Evolutionary conservation across 2,329 filamentous ascomycete species (phyloP), one percentile per base, ranked within the genome.

Genomic region (Fusarium multiceps): DNA sequence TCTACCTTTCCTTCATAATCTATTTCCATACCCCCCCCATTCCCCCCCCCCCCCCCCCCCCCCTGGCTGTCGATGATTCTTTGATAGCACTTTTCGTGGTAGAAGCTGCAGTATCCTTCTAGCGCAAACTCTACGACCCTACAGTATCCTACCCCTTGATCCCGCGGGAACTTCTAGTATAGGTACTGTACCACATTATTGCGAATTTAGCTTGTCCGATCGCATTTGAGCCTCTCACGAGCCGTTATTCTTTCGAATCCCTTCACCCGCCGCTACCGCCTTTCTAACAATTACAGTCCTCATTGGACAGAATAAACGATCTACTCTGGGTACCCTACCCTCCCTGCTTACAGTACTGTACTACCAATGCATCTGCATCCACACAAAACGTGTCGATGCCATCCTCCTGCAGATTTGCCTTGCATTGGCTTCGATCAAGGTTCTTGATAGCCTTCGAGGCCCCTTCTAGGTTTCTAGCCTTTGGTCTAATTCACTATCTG

Each of bases 51-150:
- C n/a, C n/a, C n/a, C n/a, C n/a, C n/a, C 41, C 56, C 40, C 50
- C 62, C 57, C 25, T 37, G 34, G 23, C 28, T 25, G 46, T 47
- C 49, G 64, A 68, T 65, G 59, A 69, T 69, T 59, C 55, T 43
- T 64, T 41, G 54, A 50, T 60, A 28, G 54, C 47, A 34, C 14
- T 34, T 51, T 41, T 23, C 37, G 43, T 48, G 28, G 16, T 65
- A 21, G 68, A 70, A 70, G 68, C 55, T 65, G 57, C 60, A 71
- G 49, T 16, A 55, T 47, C 60, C 71, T 74, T 74, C 72, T 74
- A 74, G 72, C 68, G 72, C 55, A 68, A 74, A 74, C 72, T 64
- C 58, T 74, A 57, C 18, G 18, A 57, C 53, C 64, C 68, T 57
- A 21, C 56, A 32, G n/a, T 43, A 21, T 46, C 21, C 6, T 43